Evolutionary conservation across 805 yeast species (phyloP).

Genomic region (Scheffersomyces lignosus): DNA sequence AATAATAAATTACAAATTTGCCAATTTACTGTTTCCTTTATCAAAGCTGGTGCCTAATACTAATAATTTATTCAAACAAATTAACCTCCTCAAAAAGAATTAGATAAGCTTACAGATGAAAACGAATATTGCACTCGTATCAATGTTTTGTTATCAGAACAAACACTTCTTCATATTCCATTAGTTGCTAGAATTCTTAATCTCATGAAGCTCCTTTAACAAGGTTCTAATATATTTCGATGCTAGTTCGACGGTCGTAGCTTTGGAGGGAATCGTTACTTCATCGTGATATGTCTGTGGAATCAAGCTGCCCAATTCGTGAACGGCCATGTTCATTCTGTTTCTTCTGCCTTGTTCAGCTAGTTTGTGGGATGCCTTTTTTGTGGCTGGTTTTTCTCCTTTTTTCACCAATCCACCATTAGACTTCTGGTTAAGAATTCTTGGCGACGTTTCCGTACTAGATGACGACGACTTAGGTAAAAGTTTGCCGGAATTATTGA

Average conservation of each 20-base stretch:
- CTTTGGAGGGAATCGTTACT: constrained; percentile 76
- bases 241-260: constrained; percentile 93
- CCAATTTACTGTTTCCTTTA: too few relatives aligned
- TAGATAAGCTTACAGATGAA: too few relatives aligned
- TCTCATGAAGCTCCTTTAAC: constrained; percentile 26
- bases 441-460: constrained; percentile 11
- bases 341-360: constrained; percentile 97
- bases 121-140: too few relatives aligned
- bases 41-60: too few relatives aligned
- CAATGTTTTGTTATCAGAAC: too few relatives aligned
- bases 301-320: constrained; percentile 66
- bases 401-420: constrained; percentile 1
- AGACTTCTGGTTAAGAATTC: constrained; percentile 1
- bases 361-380: constrained; percentile 77
- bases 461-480: constrained; percentile 6
- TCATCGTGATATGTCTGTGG: constrained; percentile 62
- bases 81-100: too few relatives aligned
- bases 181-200: too few relatives aligned
- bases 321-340: constrained; percentile 84
- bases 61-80: too few relatives aligned
- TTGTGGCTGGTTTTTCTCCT: constrained; percentile 41
- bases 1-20: too few relatives aligned
- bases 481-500: neutral
- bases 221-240: constrained; percentile 58
- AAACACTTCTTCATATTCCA: too few relatives aligned